A percentile compares a stretch with the other conserved stretches of the same genome.
phyloP scores from a whole-genome alignment of 176 grass and related monocot species.

The Themeda triandra region DNA sequence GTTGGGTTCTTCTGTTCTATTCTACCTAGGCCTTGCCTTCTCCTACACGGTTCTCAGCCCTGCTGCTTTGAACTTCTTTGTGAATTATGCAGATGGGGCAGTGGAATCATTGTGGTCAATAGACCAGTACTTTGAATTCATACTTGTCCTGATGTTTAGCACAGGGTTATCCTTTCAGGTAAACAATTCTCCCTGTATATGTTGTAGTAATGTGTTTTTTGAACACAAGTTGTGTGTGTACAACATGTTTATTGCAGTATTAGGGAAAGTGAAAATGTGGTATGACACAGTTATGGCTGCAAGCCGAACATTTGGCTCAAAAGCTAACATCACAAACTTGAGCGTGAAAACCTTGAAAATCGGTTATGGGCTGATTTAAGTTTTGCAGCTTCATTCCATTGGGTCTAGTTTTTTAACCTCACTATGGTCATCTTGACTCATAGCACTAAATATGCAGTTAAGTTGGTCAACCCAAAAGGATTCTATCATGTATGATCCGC shows the following conservation, averaged over 20 bases:
- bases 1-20: slow-evolving; percentile 89
- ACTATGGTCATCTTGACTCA: background rate
- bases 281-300: background rate
- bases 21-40: slow-evolving; percentile 89
- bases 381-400: background rate
- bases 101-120: slow-evolving; percentile 97
- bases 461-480: background rate
- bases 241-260: background rate
- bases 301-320: background rate
- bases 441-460: background rate
- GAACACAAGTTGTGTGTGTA: background rate
- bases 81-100: slow-evolving; percentile 96
- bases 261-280: background rate
- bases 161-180: slow-evolving; percentile 97
- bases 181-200: slow-evolving; percentile 22
- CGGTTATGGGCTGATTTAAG: background rate
- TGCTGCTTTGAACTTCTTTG: slow-evolving; percentile 94
- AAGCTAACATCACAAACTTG: background rate
- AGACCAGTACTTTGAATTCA: slow-evolving; percentile 96
- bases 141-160: slow-evolving; percentile 95
- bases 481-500: background rate
- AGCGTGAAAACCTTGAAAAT: background rate
- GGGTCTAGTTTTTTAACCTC: background rate
- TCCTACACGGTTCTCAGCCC: slow-evolving; percentile 84
- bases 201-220: background rate